Evolutionary conservation across 148 eudicot genomes (phyloP).

Genomic region (Amaranthus cruentus): DNA sequence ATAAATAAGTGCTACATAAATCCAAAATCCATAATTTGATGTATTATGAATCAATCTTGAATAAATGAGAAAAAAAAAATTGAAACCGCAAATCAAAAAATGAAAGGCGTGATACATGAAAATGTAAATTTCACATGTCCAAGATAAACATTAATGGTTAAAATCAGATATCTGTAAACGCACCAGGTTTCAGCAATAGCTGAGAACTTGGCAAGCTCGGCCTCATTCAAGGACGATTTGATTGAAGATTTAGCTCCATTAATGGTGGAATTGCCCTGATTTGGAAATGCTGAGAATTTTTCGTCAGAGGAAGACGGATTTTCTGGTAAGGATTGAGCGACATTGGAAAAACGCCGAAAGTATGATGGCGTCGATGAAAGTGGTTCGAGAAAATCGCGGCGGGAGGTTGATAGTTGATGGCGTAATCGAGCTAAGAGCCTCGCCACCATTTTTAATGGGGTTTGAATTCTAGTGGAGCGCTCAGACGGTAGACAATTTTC

Average conservation of each 20-base stretch:
- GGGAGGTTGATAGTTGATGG: neutral
- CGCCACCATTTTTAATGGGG: constrained; percentile 22
- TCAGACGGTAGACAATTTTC: too few relatives aligned
- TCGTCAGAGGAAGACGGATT: constrained; percentile 23
- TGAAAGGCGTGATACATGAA: too few relatives aligned
- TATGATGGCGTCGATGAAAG: neutral
- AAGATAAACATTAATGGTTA: neutral
- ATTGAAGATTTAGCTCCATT: constrained; percentile 24
- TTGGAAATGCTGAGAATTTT: constrained; percentile 1
- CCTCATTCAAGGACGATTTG: constrained; percentile 51
- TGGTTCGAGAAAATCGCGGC: constrained; percentile 1
- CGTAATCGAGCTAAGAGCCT: constrained; percentile 8
- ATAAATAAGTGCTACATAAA: too few relatives aligned
- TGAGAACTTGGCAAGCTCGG: constrained; percentile 63
- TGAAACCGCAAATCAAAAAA: too few relatives aligned
- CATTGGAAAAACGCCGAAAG: constrained; percentile 30
- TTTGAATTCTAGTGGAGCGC: neutral
- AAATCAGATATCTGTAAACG: neutral
- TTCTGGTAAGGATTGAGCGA: constrained; percentile 17
- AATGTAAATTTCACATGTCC: too few relatives aligned
- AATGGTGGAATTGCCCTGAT: neutral
- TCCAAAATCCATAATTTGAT: too few relatives aligned
- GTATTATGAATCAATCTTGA: too few relatives aligned
- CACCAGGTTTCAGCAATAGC: constrained; percentile 84
- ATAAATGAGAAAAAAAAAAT: too few relatives aligned